phyloP scores from a whole-genome alignment of 495 filamentous ascomycete genomes.

The Collariella sp. region DNA sequence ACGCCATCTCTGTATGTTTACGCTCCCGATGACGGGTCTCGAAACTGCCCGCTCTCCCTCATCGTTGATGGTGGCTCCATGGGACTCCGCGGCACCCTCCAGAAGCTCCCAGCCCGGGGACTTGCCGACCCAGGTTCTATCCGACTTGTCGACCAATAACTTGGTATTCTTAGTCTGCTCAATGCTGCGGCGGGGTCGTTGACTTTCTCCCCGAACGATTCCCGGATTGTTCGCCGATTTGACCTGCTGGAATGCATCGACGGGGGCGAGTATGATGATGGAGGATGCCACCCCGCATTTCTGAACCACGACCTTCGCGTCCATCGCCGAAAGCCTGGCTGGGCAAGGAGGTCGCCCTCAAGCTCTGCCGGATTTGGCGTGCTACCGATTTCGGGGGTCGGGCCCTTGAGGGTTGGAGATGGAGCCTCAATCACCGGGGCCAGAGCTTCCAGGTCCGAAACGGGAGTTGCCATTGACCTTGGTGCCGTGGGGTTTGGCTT shows the following conservation, averaged over 20 bases:
- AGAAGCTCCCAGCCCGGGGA: slow-evolving; percentile 10
- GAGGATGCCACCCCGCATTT: slow-evolving; percentile 1
- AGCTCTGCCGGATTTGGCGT: slow-evolving; percentile 24
- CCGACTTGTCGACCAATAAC: slow-evolving; percentile 1
- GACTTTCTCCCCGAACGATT: slow-evolving; percentile 25
- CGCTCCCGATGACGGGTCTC: neutral
- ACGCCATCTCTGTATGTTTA: neutral
- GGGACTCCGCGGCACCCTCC: slow-evolving; percentile 11
- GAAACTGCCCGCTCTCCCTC: slow-evolving; percentile 5
- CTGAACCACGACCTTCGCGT: slow-evolving; percentile 7
- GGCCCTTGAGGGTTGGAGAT: no score
- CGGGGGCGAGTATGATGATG: slow-evolving; percentile 5
- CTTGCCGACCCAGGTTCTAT: slow-evolving; percentile 9
- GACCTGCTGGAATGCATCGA: slow-evolving; percentile 5
- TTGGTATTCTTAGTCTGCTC: slow-evolving; percentile 7
- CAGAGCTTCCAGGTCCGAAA: slow-evolving; percentile 14
- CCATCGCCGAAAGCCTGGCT: slow-evolving; percentile 2
- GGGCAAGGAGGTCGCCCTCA: slow-evolving; percentile 16
- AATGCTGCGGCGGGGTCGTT: slow-evolving; percentile 20
- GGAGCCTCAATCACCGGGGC: no score
- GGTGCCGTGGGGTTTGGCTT: neutral
- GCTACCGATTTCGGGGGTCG: slow-evolving; percentile 14
- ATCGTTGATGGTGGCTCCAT: slow-evolving; percentile 1
- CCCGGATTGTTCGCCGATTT: slow-evolving; percentile 12
- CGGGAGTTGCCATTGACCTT: neutral